Evolutionary conservation across 208 protist species (phyloP), one percentile per base, ranked within the genome.

Genomic region (Trypanosoma rangeli): DNA sequence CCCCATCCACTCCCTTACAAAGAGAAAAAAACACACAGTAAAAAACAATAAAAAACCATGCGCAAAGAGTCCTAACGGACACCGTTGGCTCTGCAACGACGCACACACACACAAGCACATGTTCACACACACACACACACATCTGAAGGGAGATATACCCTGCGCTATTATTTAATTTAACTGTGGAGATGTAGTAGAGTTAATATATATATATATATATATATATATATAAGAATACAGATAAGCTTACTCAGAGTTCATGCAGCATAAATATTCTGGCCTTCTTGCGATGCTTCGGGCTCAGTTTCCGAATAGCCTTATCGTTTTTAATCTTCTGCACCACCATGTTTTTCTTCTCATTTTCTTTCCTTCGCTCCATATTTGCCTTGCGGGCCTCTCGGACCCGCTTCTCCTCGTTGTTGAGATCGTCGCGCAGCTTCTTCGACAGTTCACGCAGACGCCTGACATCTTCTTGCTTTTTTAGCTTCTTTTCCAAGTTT

Each of bases 271-370:
- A 96, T 57, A 96, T 96, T 61, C 89, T 87, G 8, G 91, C 91
- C 13, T 81, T 73, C 42, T 86, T 86, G 39, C 91, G 86, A 76
- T 96, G 91, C 78, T 94, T 96, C 5, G 91, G 91, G 74, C 88
- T 96, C 24, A 96, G 73, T 68, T 96, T 96, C 13, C 79, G 75
- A 49, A 96, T 93, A 8, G 88, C 89, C 77, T 93, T 93, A 15
- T 94, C 91, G 56, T 96, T 96, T 50, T 84, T 92, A 61, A 96
- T 96, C 31, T 78, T 93, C 72, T 96, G 91, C 13, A 94, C 88
- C n/a, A 96, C 91, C 88, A 96, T 94, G 64, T 86, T 94, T 73
- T 93, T 96, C 61, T 85, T 85, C 70, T 96, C 91, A 64, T 96
- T 96, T 54, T 90, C 91, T 20, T 74, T 31, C 64, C 92, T 94